These are phyloP conservation scores for Dillenia turbinata DNA, from an alignment of 164 flowering plant genomes.

Conservation along the genomic window DNA sequence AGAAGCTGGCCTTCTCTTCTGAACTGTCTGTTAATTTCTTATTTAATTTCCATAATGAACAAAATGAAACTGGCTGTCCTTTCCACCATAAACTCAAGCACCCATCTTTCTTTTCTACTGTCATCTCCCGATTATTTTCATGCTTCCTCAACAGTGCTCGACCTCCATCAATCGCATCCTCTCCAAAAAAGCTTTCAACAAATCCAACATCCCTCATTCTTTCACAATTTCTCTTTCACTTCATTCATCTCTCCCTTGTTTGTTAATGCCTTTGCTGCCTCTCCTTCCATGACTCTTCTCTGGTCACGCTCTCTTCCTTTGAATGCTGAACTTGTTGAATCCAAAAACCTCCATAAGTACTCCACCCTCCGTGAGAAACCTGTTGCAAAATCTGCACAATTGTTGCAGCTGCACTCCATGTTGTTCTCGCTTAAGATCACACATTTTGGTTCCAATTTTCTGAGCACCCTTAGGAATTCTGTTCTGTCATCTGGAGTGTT, in stretches of 20 bases:
- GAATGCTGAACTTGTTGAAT: constrained; percentile 66
- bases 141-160: constrained; percentile 66
- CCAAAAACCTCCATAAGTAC: constrained; percentile 67
- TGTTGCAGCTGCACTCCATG: constrained; percentile 46
- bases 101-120: constrained; percentile 44
- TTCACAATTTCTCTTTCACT: constrained; percentile 61
- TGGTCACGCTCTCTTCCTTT: constrained; percentile 75
- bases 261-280: constrained; percentile 52
- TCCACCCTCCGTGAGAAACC: constrained; percentile 56
- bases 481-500: constrained; percentile 40
- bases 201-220: constrained; percentile 59
- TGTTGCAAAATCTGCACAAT: constrained; percentile 46
- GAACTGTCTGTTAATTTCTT: constrained; percentile 7
- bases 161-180: constrained; percentile 58
- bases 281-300: constrained; percentile 66
- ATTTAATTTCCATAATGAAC: constrained; percentile 55
- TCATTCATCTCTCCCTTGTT: constrained; percentile 54
- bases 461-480: constrained; percentile 32
- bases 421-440: constrained; percentile 66
- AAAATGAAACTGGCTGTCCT: constrained; percentile 73
- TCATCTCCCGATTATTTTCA: constrained; percentile 77
- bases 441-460: constrained; percentile 48
- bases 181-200: constrained; percentile 40
- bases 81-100: constrained; percentile 65
- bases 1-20: not conserved